Evolutionary conservation across 805 yeast species (phyloP), one percentile per base, ranked within the genome.

Genomic region (Kodamaea neixiangensis): DNA sequence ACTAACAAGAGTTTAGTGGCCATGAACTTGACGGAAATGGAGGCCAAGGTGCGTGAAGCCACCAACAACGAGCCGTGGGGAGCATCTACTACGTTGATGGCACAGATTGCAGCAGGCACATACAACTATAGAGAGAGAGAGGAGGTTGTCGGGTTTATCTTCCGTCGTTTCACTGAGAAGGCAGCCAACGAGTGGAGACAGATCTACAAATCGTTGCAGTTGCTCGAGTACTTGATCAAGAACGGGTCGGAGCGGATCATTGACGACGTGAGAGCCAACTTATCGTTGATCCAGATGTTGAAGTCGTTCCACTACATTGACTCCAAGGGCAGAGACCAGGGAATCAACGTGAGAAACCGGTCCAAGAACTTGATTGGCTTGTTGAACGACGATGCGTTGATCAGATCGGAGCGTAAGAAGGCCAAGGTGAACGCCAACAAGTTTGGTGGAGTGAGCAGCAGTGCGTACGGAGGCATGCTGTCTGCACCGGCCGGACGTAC

Each of bases 41-140:
- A 94, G 72, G 86, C 96, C 42, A 91, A 89, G 68, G 98, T 92
- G 13, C 82, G 97, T 54, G 99, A 93, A 71, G 98, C 98, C 45
- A 94, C 99, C 46, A 94, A 94, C 69, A 94, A 94, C 67, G 99
- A 94, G 70, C 99, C 99, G 1, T 94, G 99, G 99, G 99, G 99
- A 7, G 93, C 97, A 2, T 83, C 96, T 3, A 80, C 93, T 1
- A 81, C 96, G 2, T 73, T 89, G 64, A 94, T 94, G 99, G 89
- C 89, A 55, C 94, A 92, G 65, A 94, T 94, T 58, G 94, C 98
- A 3, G 87, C 91, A 34, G 97, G 96, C 2, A 94, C 99, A 2
- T 89, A 89, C 72, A 90, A 89, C 72, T 83, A 83, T 62, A 73
- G 89, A 55, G 94, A 88, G 61, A 71, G 96, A 51, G 92, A 86